phyloP scores from a whole-genome alignment of 2,329 filamentous ascomycete genomes.

The Phyllosticta ampelicida region DNA sequence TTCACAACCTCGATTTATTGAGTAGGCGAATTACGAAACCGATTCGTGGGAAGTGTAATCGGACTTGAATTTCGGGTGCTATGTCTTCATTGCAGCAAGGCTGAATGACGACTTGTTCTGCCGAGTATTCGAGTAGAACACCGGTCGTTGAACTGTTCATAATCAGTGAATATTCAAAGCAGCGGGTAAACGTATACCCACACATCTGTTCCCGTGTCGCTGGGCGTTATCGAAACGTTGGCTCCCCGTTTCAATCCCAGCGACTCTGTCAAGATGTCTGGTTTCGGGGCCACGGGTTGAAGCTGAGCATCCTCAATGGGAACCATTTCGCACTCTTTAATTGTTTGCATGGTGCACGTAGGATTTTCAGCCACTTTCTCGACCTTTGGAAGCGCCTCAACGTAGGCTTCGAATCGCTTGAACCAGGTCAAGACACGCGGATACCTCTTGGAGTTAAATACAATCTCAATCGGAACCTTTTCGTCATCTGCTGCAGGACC shows the following conservation, averaged over 20 bases:
- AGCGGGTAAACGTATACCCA: not conserved
- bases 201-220: slow-evolving; percentile 30
- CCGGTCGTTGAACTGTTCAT: slow-evolving; percentile 23
- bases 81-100: slow-evolving; percentile 20
- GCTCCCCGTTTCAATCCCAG: slow-evolving; percentile 22
- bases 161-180: not conserved
- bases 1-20: not conserved
- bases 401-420: slow-evolving; percentile 21
- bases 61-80: slow-evolving; percentile 17
- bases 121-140: slow-evolving; percentile 25
- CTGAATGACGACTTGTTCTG: slow-evolving; percentile 31
- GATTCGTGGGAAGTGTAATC: slow-evolving; percentile 31
- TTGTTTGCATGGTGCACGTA: not conserved
- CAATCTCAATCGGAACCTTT: slow-evolving; percentile 14
- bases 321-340: not conserved
- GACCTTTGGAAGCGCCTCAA: slow-evolving; percentile 20
- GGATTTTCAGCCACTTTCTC: slow-evolving; percentile 16
- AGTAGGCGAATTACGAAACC: slow-evolving; percentile 24
- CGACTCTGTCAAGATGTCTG: slow-evolving; percentile 19
- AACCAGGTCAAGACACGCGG: slow-evolving; percentile 29
- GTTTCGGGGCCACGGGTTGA: slow-evolving; percentile 19
- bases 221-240: slow-evolving; percentile 26
- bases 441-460: slow-evolving; percentile 30
- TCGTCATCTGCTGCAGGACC: slow-evolving; percentile 21
- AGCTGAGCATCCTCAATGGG: slow-evolving; percentile 18